These are phyloP conservation scores for Amaranthus cruentus DNA, from an alignment of 148 eudicot species.

Conservation along the genomic window DNA sequence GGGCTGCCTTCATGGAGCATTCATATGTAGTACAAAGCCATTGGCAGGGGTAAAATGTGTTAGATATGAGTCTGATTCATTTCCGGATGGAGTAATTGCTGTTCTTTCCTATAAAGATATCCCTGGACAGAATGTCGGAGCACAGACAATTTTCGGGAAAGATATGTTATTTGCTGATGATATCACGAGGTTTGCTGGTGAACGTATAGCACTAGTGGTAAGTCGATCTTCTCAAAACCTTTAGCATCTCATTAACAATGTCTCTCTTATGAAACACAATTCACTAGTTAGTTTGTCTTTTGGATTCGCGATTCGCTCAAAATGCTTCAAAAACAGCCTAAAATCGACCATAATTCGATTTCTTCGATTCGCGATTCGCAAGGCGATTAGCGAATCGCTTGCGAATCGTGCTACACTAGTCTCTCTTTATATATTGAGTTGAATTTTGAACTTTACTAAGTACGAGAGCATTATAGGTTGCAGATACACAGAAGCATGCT, in stretches of 20 bases:
- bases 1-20: conserved; percentile 86
- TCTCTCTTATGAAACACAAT: neutral
- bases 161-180: conserved; percentile 86
- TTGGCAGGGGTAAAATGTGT: conserved; percentile 59
- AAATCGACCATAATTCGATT: too few relatives aligned
- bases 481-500: conserved; percentile 75
- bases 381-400: too few relatives aligned
- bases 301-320: too few relatives aligned
- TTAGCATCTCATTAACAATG: neutral
- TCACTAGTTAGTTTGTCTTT: too few relatives aligned
- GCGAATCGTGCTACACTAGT: neutral
- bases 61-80: conserved; percentile 36
- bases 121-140: conserved; percentile 81
- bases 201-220: conserved; percentile 85
- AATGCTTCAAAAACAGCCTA: too few relatives aligned
- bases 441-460: neutral
- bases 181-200: conserved; percentile 62
- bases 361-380: too few relatives aligned
- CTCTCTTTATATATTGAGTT: neutral
- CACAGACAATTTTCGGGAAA: conserved; percentile 27
- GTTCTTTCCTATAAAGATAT: conserved; percentile 64
- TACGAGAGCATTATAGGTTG: conserved; percentile 47
- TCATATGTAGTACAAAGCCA: conserved; percentile 80
- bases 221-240: conserved; percentile 12
- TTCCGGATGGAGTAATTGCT: conserved; percentile 42